Evolutionary conservation across 129 eudicot species (phyloP).

Genomic region (Escallonia herrerae): DNA sequence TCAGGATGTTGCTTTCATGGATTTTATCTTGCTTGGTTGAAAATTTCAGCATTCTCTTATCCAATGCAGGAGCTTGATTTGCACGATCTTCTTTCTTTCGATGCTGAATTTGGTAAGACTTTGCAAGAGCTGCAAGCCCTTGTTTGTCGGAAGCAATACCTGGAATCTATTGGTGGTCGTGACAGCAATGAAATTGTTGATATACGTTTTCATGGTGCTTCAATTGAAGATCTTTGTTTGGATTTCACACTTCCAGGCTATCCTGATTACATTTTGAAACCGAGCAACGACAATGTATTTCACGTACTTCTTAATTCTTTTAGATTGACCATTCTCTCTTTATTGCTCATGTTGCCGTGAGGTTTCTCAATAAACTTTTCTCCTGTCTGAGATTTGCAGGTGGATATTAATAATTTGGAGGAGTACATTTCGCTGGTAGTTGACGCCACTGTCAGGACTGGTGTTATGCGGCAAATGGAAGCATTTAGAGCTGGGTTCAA

Average conservation of each 20-base stretch:
- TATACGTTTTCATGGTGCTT: constrained; percentile 55
- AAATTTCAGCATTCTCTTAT: not conserved
- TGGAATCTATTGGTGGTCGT: constrained; percentile 50
- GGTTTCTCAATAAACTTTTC: not conserved
- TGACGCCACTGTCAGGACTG: constrained; percentile 69
- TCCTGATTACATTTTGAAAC: constrained; percentile 67
- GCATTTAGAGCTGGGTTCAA: constrained; percentile 75
- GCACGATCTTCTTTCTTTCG: constrained; percentile 64
- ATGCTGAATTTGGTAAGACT: constrained; percentile 68
- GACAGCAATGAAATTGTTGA: constrained; percentile 20
- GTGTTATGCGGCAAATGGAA: constrained; percentile 62
- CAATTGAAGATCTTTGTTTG: constrained; percentile 72
- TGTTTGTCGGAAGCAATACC: constrained; percentile 56
- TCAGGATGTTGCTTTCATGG: not conserved
- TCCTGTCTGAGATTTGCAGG: constrained; percentile 33
- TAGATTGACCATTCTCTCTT: not conserved
- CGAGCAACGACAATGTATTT: constrained; percentile 32
- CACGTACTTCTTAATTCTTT: not conserved
- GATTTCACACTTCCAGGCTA: constrained; percentile 94
- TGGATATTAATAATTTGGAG: constrained; percentile 69
- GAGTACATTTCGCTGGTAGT: constrained; percentile 73
- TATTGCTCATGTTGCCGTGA: not conserved
- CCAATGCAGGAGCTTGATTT: constrained; percentile 81
- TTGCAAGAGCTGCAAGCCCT: constrained; percentile 87
- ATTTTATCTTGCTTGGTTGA: not conserved